phyloP scores from a whole-genome alignment of 805 yeast genomes.

The Metschnikowia sp. region DNA sequence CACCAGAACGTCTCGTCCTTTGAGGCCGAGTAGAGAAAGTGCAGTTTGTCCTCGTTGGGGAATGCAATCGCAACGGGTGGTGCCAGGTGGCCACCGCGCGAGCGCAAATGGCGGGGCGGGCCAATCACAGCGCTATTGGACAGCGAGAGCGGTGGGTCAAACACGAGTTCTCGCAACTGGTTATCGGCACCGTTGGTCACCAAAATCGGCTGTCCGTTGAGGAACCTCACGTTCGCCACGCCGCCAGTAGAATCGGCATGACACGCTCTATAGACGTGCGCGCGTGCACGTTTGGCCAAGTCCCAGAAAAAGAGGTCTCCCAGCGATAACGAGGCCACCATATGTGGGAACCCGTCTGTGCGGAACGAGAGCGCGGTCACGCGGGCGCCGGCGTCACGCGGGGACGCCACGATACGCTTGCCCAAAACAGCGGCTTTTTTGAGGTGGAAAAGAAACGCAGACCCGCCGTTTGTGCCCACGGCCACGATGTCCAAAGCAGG shows the following conservation, averaged over 20 bases:
- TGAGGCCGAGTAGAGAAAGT: slow-evolving; percentile 82
- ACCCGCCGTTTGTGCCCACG: slow-evolving; percentile 69
- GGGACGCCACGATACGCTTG: slow-evolving; percentile 46
- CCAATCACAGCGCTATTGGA: slow-evolving; percentile 63
- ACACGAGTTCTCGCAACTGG: slow-evolving; percentile 81
- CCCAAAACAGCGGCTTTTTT: slow-evolving; percentile 56
- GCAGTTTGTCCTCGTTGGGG: slow-evolving; percentile 73
- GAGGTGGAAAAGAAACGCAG: slow-evolving; percentile 61
- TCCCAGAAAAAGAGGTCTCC: slow-evolving; percentile 91
- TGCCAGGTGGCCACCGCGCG: slow-evolving; percentile 96
- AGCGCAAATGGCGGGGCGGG: slow-evolving; percentile 88
- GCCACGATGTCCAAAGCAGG: slow-evolving; percentile 87
- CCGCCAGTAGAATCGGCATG: slow-evolving; percentile 79
- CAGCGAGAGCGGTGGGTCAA: slow-evolving; percentile 82
- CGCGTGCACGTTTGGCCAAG: slow-evolving; percentile 63
- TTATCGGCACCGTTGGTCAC: slow-evolving; percentile 92
- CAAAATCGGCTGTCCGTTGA: slow-evolving; percentile 88
- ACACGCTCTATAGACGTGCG: slow-evolving; percentile 69
- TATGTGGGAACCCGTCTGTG: slow-evolving; percentile 83
- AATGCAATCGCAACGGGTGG: slow-evolving; percentile 79
- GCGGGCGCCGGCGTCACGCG: slow-evolving; percentile 35
- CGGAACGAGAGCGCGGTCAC: slow-evolving; percentile 75
- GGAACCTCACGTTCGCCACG: slow-evolving; percentile 64
- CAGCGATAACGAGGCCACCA: slow-evolving; percentile 70
- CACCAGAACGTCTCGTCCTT: slow-evolving; percentile 85